Percentiles rank a stretch among this genome's conserved stretches.
Conservation (phyloP, 2,329 filamentous ascomycete species). For the Ceratocystis papillata region DNA sequence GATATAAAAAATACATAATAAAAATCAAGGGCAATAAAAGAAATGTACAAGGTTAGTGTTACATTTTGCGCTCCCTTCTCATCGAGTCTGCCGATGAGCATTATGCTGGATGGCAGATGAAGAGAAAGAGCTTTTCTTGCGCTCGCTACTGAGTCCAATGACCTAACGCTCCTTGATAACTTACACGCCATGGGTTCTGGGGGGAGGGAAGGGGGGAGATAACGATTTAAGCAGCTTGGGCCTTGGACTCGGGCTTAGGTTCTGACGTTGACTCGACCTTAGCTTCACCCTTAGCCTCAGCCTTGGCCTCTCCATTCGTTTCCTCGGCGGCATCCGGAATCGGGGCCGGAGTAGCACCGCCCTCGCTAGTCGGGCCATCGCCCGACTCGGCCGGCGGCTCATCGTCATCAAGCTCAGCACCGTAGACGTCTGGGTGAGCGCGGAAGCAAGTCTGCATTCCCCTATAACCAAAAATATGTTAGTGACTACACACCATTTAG, state of each 20-base stretch:
- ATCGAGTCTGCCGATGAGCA: not conserved
- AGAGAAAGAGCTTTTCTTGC: too few species aligned
- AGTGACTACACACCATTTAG: not conserved
- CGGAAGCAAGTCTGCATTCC: constrained; percentile 97
- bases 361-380: constrained; percentile 26
- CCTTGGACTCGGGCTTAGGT: not conserved
- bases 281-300: constrained; percentile 27
- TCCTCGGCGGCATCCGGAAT: constrained; percentile 14
- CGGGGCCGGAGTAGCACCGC: constrained; percentile 17
- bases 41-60: constrained; percentile 22
- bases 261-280: not conserved
- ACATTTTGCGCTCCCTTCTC: constrained; percentile 14
- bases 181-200: not conserved
- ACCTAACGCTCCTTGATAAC: not conserved
- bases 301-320: constrained; percentile 28
- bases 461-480: constrained; percentile 38
- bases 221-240: not conserved
- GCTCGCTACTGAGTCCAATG: not conserved
- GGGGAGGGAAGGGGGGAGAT: not conserved
- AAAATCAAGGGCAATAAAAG: not conserved
- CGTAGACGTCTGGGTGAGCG: constrained; percentile 84
- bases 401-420: constrained; percentile 73
- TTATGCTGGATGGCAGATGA: too few species aligned
- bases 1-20: constrained; percentile 12
- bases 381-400: constrained; percentile 34